Conservation (phyloP, 1,284 basidiomycete genomes). For the Ustilago curta region DNA sequence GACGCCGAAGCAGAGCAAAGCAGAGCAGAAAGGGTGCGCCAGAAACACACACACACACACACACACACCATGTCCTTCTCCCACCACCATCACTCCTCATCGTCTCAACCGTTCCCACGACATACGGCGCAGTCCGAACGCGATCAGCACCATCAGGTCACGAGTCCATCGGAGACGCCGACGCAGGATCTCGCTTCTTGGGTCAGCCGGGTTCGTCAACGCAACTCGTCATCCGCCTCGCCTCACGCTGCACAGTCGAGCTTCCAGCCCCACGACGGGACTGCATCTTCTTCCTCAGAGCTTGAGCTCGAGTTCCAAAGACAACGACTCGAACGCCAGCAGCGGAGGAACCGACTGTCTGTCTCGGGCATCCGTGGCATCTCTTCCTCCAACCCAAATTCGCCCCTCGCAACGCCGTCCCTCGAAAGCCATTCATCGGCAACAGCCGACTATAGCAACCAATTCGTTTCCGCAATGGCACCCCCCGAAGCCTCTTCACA, state of each 20-base stretch:
- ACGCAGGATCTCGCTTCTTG: conserved; percentile 48
- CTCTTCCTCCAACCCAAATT: conserved; percentile 34
- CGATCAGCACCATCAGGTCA: neutral
- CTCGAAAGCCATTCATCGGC: conserved; percentile 16
- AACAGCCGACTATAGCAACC: conserved; percentile 5
- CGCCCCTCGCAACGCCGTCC: conserved; percentile 36
- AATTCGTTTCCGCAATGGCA: conserved; percentile 15
- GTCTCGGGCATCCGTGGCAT: conserved; percentile 46
- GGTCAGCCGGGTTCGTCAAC: conserved; percentile 46
- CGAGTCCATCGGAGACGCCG: conserved; percentile 19
- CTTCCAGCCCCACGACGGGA: conserved; percentile 3
- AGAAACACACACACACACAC: too few relatives aligned
- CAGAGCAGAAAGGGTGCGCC: conserved; percentile 8
- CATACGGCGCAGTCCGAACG: conserved; percentile 7
- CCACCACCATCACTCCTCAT: conserved; percentile 7
- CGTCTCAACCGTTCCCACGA: conserved; percentile 16
- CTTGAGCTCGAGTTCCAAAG: conserved; percentile 44
- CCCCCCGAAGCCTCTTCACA: conserved; percentile 34
- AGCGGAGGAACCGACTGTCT: conserved; percentile 39
- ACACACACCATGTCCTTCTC: conserved; percentile 25
- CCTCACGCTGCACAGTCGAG: conserved; percentile 7
- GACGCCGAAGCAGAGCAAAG: conserved; percentile 2
- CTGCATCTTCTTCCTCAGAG: conserved; percentile 27
- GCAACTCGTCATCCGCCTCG: conserved; percentile 34
- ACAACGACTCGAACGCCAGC: conserved; percentile 42